These are phyloP conservation scores for Solanum phureja DNA, from an alignment of 257 asterid species.

Conservation along the genomic window DNA sequence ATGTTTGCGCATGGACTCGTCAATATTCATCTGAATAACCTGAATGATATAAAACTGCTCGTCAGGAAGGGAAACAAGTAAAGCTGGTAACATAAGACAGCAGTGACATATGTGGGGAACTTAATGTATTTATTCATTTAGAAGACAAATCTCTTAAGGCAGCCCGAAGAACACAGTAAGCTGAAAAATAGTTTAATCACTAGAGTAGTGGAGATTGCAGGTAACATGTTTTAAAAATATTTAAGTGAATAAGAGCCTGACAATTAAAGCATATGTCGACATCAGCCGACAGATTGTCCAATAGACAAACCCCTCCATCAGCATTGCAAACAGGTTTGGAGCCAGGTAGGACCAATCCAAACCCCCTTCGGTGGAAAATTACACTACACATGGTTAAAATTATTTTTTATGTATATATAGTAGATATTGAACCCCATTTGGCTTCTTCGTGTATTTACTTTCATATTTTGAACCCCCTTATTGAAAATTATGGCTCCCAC, in stretches of 20 bases:
- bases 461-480: neutral
- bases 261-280: neutral
- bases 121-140: neutral
- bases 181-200: neutral
- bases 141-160: neutral
- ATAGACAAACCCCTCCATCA: neutral
- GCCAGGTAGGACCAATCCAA: neutral
- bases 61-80: neutral
- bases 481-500: neutral
- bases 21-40: slow-evolving; percentile 98
- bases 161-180: neutral
- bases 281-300: neutral
- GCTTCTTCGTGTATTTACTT: neutral
- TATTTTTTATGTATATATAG: neutral
- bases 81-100: neutral
- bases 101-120: neutral
- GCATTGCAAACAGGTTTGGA: neutral
- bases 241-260: neutral
- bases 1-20: slow-evolving; percentile 65
- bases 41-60: slow-evolving; percentile 10
- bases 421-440: neutral
- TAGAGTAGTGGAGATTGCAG: neutral
- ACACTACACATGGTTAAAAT: neutral
- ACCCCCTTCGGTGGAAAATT: neutral
- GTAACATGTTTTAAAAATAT: neutral